Evolutionary conservation across 305 asterid genomes (phyloP), one percentile per base, ranked within the genome.

Genomic region (Rubia tinctorum): DNA sequence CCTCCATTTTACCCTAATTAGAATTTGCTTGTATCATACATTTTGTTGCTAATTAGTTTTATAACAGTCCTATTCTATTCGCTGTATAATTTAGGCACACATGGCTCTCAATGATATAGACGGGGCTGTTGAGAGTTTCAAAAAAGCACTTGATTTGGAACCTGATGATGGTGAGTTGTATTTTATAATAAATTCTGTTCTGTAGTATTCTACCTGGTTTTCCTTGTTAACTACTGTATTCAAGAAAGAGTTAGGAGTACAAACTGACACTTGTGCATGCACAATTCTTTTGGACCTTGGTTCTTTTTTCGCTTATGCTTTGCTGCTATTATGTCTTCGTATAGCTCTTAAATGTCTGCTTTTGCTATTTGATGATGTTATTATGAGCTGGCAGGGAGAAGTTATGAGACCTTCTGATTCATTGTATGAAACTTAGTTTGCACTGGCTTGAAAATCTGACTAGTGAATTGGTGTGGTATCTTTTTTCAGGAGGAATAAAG

Each of bases 31-130:
- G 18, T 44, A 12, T 30, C 5, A 4, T 18, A 63, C 22, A 15
- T 43, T 64, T 39, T 34, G 59, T 71, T 40, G 3, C 45, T 6
- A 10, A n/a, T 43, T 15, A 22, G 25, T 44, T 43, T 1, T 42
- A 27, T 30, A 23, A 22, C 30, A 10, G 60, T 22, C 7, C 11
- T 49, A 34, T 40, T 70, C 49, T 71, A 40, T 30, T 59, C 53
- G 68, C 3, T 63, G 47, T 66, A 60, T 73, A 58, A 71, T 71
- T 75, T 93, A 94, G 99, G 99, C 94, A 59, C 87, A 91, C 69
- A 60, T 90, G 79, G 97, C 99, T 74, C 95, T 94, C 39, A 90
- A 94, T 80, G 96, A 90, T 76, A 78, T 94, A 18, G 96, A 94
- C 82, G 82, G 90, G 70, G 99, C 98, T 14, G 88, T 88, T 20